Base-by-base conservation (phyloP, 1,284 basidiomycete genomes). In the Cutaneotrichosporon daszewskae region DNA sequence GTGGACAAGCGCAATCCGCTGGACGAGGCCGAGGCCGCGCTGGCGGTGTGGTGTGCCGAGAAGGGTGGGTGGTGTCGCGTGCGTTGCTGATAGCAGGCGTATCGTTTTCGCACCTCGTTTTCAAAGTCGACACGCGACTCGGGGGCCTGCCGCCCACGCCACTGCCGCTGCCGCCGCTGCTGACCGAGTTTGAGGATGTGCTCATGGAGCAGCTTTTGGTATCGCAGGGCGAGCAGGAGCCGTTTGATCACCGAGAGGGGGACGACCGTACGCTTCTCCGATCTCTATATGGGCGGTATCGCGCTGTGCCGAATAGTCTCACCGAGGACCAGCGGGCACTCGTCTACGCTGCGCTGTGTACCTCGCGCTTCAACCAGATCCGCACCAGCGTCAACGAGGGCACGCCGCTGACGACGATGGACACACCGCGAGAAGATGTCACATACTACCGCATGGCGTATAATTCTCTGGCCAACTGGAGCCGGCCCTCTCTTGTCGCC, bases 391-490 rank as follows among this genome's bases (percentile, higher is more conserved):
- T 38, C 12, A 34, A 33, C 28, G 32, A 18, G 10, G 33, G 25
- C 12, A 14, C 22, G 29, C 20, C 32, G 14, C 10, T 37, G 4
- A 20, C 24, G 2, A 10, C 17, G 1, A 18, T n/a, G 24, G 39
- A 29, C 19, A 34, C 17, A 13, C 28, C 32, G 19, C 36, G 51
- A 17, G 55, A 61, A 41, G 59, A 59, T 32, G 44, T 61, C 17
- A 59, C 55, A 10, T 61, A 61, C 32, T 61, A 49, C 38, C 35
- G 42, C 22, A 51, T 53, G 52, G 53, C 58, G 9, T 54, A 45
- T 27, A 37, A 52, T 14, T 43, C 41, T 5, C 31, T 62, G 12
- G 34, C 36, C 11, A 35, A 23, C 18, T 62, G 58, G 58, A 45
- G 35, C 20, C 37, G 51, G 26, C 54, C 59, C 3, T 53, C 49